phyloP scores from a whole-genome alignment of 441 rosid species.

The Metrosideros polymorpha region DNA sequence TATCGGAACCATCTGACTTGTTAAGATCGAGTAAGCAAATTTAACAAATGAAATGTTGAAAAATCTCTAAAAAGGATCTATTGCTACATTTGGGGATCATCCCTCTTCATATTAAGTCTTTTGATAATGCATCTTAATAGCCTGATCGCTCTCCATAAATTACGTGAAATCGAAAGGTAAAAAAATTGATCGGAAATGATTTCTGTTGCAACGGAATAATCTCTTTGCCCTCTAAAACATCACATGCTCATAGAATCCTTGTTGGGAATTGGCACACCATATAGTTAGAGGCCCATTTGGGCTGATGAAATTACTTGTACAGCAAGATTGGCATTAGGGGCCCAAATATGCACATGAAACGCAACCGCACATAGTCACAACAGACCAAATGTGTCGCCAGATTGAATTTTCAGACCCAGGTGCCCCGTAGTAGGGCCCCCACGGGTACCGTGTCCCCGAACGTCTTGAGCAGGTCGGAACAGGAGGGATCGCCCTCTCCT shows the following conservation, averaged over 20 bases:
- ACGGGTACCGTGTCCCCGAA: conserved; percentile 39
- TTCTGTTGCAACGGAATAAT: no score
- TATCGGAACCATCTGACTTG: not conserved
- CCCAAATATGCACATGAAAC: not conserved
- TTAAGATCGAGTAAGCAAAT: not conserved
- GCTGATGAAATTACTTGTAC: not conserved
- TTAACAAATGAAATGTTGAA: not conserved
- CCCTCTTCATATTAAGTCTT: no score
- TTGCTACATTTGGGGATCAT: no score
- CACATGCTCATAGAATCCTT: not conserved
- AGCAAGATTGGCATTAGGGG: not conserved
- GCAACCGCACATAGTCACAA: no score
- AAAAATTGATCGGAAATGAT: no score
- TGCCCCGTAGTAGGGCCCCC: conserved; percentile 31
- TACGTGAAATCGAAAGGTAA: no score
- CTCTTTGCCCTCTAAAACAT: no score
- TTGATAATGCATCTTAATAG: no score
- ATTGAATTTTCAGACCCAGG: conserved; percentile 31
- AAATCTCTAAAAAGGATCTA: not conserved
- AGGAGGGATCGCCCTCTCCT: conserved; percentile 19
- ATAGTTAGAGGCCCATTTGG: no score
- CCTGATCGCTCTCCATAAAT: no score
- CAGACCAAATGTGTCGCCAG: not conserved
- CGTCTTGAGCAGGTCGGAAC: conserved; percentile 42
- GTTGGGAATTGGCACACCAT: no score